phyloP scores from a whole-genome alignment of 179 eudicot genomes.

The Patellifolia procumbens region DNA sequence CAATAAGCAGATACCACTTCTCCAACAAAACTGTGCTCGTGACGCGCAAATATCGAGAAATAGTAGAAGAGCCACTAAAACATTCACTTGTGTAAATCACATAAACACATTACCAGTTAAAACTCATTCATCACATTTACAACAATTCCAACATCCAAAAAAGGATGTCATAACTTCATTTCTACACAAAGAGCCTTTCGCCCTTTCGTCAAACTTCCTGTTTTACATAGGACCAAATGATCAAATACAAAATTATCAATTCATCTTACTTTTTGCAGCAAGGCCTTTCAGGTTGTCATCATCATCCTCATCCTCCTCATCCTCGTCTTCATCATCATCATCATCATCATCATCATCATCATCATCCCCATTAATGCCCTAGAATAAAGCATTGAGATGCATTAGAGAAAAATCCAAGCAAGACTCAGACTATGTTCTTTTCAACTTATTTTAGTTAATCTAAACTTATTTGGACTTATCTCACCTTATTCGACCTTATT shows the following conservation, averaged over 20 bases:
- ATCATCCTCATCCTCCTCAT: slow-evolving; percentile 52
- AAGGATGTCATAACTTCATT: not conserved
- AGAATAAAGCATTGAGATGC: not conserved
- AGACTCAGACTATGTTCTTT: too few relatives aligned
- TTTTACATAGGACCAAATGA: not conserved
- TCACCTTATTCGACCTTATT: too few relatives aligned
- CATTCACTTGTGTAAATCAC: not conserved
- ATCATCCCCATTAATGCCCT: slow-evolving; percentile 34
- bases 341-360: slow-evolving; percentile 52
- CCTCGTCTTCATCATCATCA: slow-evolving; percentile 49
- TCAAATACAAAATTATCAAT: slow-evolving; percentile 3
- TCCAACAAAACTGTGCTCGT: not conserved
- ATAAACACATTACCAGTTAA: not conserved
- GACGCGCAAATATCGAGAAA: not conserved
- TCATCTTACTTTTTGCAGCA: slow-evolving; percentile 67
- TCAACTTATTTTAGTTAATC: too few relatives aligned
- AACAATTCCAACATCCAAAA: not conserved
- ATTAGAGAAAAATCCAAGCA: not conserved
- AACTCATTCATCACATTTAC: not conserved
- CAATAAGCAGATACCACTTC: not conserved
- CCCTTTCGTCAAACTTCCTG: too few relatives aligned
- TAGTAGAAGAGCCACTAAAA: not conserved
- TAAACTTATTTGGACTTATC: too few relatives aligned
- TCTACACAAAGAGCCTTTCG: not conserved
- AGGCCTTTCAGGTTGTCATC: slow-evolving; percentile 44